A percentile compares a stretch with the other conserved stretches of the same genome.
phyloP scores from a whole-genome alignment of 257 asterid species.

The Solanum bulbocastanum region DNA sequence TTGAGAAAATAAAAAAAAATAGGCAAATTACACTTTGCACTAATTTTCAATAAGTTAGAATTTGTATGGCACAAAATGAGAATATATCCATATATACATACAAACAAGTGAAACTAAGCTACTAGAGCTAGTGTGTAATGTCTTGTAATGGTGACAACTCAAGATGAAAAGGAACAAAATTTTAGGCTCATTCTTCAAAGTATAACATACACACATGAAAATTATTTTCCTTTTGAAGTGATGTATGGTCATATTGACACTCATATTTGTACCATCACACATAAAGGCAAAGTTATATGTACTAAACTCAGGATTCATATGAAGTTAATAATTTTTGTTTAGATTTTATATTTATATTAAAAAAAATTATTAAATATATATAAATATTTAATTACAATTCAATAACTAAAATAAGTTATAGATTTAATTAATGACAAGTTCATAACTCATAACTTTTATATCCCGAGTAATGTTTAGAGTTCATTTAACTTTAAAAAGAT shows the following conservation, averaged over 20 bases:
- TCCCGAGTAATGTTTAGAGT: not conserved
- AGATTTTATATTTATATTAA: not conserved
- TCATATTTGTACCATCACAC: not conserved
- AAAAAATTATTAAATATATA: not conserved
- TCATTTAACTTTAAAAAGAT: too few species aligned
- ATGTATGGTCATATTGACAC: not conserved
- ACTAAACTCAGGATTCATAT: not conserved
- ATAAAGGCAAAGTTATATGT: not conserved
- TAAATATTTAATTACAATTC: too few species aligned
- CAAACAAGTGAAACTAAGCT: not conserved
- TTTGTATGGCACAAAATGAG: not conserved
- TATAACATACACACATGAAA: not conserved
- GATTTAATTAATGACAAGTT: not conserved
- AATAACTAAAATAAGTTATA: too few species aligned
- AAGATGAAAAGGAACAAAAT: not conserved
- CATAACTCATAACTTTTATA: not conserved
- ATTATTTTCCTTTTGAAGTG: not conserved
- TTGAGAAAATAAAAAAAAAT: not conserved
- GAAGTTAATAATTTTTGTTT: not conserved
- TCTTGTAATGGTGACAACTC: conserved; percentile 7
- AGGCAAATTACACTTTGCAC: not conserved
- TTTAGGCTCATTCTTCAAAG: conserved; percentile 11
- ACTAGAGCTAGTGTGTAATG: not conserved
- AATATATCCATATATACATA: not conserved
- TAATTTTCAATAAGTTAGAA: not conserved